These are phyloP conservation scores for Spiraea crenata DNA, from an alignment of 331 rosid genomes.

Conservation along the genomic window DNA sequence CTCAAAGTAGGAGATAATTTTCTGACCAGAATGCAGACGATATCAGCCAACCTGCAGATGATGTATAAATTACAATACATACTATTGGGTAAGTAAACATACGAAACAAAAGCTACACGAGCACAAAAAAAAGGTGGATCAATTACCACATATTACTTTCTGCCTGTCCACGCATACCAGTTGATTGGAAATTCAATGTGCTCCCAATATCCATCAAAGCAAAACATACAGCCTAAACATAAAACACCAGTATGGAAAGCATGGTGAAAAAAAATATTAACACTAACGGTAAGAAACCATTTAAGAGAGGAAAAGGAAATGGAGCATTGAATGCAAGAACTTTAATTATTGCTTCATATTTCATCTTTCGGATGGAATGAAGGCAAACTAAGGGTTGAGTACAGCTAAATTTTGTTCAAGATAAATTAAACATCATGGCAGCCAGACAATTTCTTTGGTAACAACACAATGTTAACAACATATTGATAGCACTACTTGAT, in stretches of 20 bases:
- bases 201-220: slow-evolving; percentile 51
- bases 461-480: background rate
- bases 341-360: background rate
- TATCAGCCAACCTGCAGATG: slow-evolving; percentile 68
- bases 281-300: slow-evolving; percentile 8
- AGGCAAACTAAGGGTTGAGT: too few species aligned
- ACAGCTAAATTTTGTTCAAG: background rate
- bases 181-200: slow-evolving; percentile 42
- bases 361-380: background rate
- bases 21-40: slow-evolving; percentile 67
- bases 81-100: slow-evolving; percentile 16
- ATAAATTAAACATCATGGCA: background rate
- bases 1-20: slow-evolving; percentile 55
- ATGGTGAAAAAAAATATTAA: slow-evolving; percentile 7
- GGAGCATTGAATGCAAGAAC: background rate
- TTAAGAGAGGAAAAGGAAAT: background rate
- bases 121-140: slow-evolving; percentile 12
- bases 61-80: slow-evolving; percentile 13
- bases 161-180: slow-evolving; percentile 40
- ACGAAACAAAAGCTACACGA: slow-evolving; percentile 7
- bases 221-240: slow-evolving; percentile 73
- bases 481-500: background rate
- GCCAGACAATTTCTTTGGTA: background rate
- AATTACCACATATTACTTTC: slow-evolving; percentile 71
- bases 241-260: slow-evolving; percentile 18